Base-by-base conservation (phyloP, 2,329 filamentous ascomycete genomes). In the Lachnellula subtilissima region DNA sequence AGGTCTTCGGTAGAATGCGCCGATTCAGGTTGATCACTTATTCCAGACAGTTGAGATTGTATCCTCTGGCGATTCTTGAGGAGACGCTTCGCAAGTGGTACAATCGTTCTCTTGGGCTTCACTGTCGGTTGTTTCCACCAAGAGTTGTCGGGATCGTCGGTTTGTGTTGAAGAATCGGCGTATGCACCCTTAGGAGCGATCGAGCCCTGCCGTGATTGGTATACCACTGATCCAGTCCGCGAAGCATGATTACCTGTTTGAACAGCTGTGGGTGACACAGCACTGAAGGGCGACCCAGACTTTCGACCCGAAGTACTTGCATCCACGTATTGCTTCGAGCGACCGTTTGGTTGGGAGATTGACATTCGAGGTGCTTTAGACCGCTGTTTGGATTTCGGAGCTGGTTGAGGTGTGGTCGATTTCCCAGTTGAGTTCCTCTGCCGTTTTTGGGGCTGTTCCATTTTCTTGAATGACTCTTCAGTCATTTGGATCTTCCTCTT, bases 401-500 rank as follows among this genome's bases (percentile, higher is more conserved):
- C 37, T 68, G 67, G 9, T n/a, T 65, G 64, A 42, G 50, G 12
- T 11, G 61, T 39, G 14, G 58, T 46, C 4, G 59, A 48, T 11
- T 54, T 56, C 28, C 55, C 39, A 11, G 58, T 51, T 8, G 60
- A 40, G 43, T 58, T 62, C 67, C 86, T 86, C 73, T 86, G 85
- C 69, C 86, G 87, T 32, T 78, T 76, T 0, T 76, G 74, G 1
- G 80, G 80, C 57, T 78, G 22, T 78, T 82, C 54, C 83, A 78
- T 84, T 80, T 35, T 83, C 77, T 50, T 82, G 77, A 67, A 87
- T 82, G 2, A 81, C 76, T 85, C 82, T 61, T 87, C 84, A 0
- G 85, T 77, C 78, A 84, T 84, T 19, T 82, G 80, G 11, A 87
- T 78, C 63, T 87, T 87, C 37, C 84, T 75, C 70, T 87, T 87